These are phyloP conservation scores for Barnettozyma vustinii DNA, from an alignment of 805 yeast genomes.

Conservation along the genomic window DNA sequence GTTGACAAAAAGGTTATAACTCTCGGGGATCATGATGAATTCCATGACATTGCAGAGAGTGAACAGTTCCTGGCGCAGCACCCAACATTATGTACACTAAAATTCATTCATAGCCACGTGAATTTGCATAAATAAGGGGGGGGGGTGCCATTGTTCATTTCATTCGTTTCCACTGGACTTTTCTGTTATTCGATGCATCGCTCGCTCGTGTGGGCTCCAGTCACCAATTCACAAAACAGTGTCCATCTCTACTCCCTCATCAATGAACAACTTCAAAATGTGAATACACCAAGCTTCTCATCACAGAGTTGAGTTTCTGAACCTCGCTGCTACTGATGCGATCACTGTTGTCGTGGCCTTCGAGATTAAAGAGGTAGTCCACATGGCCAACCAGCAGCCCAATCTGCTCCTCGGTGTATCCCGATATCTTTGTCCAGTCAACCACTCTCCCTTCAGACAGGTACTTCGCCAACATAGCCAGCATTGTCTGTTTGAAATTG, in stretches of 20 bases:
- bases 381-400: neutral
- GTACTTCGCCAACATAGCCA: neutral
- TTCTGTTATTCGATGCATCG: too few species aligned
- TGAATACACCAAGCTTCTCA: constrained; percentile 1
- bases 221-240: neutral
- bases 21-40: too few species aligned
- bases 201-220: too few species aligned
- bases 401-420: constrained; percentile 1
- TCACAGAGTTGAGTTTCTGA: neutral
- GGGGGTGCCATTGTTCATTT: neutral
- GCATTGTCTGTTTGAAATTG: constrained; percentile 1
- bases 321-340: neutral
- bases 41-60: too few species aligned
- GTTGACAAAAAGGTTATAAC: too few species aligned
- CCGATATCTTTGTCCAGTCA: neutral
- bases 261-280: constrained; percentile 2
- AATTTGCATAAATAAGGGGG: neutral
- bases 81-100: too few species aligned
- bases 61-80: too few species aligned
- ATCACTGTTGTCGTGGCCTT: neutral
- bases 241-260: neutral
- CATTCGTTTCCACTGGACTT: neutral
- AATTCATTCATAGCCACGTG: neutral
- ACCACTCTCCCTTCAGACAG: neutral
- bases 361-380: neutral